A percentile compares a stretch with the other conserved stretches of the same genome.
phyloP scores from a whole-genome alignment of 345 rosid species.

The Gynandropsis gynandra region DNA sequence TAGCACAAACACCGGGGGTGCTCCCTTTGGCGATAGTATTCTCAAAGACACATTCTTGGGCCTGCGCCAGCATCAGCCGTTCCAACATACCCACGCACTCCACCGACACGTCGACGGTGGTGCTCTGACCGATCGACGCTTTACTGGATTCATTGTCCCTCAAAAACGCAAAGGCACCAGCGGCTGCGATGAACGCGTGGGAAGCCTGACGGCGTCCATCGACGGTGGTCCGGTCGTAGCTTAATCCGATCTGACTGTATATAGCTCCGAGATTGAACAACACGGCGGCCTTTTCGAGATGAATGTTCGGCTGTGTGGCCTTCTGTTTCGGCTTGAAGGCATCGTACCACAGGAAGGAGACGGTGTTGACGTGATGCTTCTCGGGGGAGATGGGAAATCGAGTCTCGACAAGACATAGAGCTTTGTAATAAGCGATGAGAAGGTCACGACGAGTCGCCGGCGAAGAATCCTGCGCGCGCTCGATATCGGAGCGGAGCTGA shows the following conservation, averaged over 20 bases:
- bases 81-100: constrained; percentile 95
- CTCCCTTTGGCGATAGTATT: constrained; percentile 94
- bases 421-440: constrained; percentile 58
- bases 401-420: constrained; percentile 78
- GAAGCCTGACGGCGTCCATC: constrained; percentile 87
- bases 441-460: constrained; percentile 78
- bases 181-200: constrained; percentile 82
- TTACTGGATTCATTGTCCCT: constrained; percentile 71
- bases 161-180: constrained; percentile 69
- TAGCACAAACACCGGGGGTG: constrained; percentile 90
- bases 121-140: constrained; percentile 65
- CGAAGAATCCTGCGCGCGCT: constrained; percentile 67
- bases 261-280: constrained; percentile 80
- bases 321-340: constrained; percentile 85
- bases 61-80: constrained; percentile 90
- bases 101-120: constrained; percentile 73
- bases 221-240: constrained; percentile 63
- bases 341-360: constrained; percentile 79
- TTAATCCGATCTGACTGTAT: constrained; percentile 80
- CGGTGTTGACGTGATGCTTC: constrained; percentile 62
- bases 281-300: constrained; percentile 88
- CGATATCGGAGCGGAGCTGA: constrained; percentile 72
- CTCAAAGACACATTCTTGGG: constrained; percentile 96
- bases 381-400: constrained; percentile 96
- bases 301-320: constrained; percentile 82